Base-by-base conservation (phyloP, 208 protist species). In the Trypanosoma boissoni region DNA sequence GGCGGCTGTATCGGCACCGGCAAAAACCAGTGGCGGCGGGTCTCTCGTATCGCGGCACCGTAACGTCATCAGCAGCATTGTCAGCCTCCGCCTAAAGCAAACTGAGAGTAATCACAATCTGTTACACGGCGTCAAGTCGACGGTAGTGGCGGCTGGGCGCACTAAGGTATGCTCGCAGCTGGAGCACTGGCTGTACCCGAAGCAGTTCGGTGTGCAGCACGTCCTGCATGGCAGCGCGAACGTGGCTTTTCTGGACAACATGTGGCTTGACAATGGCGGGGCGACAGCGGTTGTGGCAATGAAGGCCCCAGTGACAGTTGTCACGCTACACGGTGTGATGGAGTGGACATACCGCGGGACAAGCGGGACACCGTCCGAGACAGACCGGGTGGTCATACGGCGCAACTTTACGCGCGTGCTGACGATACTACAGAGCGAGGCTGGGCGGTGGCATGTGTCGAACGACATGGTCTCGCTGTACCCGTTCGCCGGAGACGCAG, bases 101-200 rank as follows among this genome's bases (percentile, higher is more conserved):
- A 86, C 64, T 18, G 88, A 92, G 48, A 77, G 76, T 54, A 88
- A 91, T 59, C 88, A 92, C 75, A 95, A 95, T 61, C 32, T 95
- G 9, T 37, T 90, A 18, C 49, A 80, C 2, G 85, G 83, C 29
- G 54, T 65, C 18, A 84, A 85, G 67, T 67, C 78, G 26, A 73
- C 68, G 18, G 75, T 76, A 27, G 81, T 92, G 26, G 82, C 86
- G 9, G 72, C 59, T 14, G 88, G 88, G n/a, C 78, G 86, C 26
- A 87, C 80, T 20, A 82, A 81, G 57, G 88, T 95, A 4, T 92
- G 88, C 59, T 72, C 76, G 10, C 79, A 87, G 56, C 73, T 95
- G 24, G 80, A 86, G 64, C 78, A 91, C 61, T 86, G 80, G 58
- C 69, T 92, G 18, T 95, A 95, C 52, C 88, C 88, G 2, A 77